Evolutionary conservation across 495 filamentous ascomycete species (phyloP), one percentile per base, ranked within the genome.

Genomic region (Aspergillus egyptiacus): DNA sequence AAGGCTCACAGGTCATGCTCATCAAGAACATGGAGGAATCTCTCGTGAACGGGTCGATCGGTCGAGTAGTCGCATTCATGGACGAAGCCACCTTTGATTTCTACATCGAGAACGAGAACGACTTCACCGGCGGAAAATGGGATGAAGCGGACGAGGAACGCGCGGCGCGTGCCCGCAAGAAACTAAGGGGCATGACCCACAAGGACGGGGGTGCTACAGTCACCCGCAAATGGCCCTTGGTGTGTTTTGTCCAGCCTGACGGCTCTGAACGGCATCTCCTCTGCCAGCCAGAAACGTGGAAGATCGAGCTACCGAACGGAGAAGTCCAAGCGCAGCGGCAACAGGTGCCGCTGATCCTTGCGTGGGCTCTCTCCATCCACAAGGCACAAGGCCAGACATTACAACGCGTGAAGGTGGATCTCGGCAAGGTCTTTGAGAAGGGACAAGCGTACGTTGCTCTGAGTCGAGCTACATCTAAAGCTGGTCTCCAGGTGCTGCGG

Each of bases 11-110:
- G 61, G 94, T 98, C 22, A 97, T 98, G 93, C 69, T 98, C n/a
- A 96, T 97, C 75, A 98, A 98, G 61, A 98, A 98, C 59, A 83
- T 96, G 72, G 93, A 98, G 64, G 91, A 96, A 2, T 79, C 76
- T 0, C 79, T 97, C 2, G 93, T 97, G 48, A 98, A 98, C 54
- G 93, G 93, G 4, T 94, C 93, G 0, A 77, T 97, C 30, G 93
- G 93, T 1, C 86, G 82, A 39, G 84, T 98, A 2, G 67, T 86
- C 5, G 83, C 74, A 2, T 97, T 98, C 66, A 95, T 91, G 88
- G 85, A 77, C 45, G 85, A 96, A 53, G 70, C 77, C 22, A 81
- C 76, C 2, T 96, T 91, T 54, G 87, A 86, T 22, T 61, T 71
- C 9, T 84, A 82, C 52, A 66, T 70, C 1, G 69, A 72, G 13